Conservation (phyloP, 805 yeast species). For the Wickerhamiella cacticola region DNA sequence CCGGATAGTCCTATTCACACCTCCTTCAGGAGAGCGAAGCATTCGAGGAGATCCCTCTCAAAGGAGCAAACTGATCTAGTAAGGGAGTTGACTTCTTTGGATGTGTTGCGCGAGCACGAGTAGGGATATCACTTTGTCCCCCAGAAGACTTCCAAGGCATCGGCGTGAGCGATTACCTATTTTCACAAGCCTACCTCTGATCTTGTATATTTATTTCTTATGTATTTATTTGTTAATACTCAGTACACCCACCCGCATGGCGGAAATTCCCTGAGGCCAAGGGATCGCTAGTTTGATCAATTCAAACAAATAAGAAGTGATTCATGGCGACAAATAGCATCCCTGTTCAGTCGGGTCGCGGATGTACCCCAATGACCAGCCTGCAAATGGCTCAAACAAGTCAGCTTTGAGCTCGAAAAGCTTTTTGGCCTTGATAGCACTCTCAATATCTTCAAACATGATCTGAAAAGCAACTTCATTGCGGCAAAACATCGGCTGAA, state of each 20-base stretch:
- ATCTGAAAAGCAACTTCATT: slow-evolving; percentile 17
- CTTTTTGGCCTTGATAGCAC: slow-evolving; percentile 18
- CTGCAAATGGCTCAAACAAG: slow-evolving; percentile 12
- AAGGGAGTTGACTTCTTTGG: slow-evolving; percentile 32
- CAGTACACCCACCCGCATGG: too few relatives aligned
- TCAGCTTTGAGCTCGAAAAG: slow-evolving; percentile 14
- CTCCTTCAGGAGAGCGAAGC: slow-evolving; percentile 15
- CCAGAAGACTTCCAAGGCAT: background rate
- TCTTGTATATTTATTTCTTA: background rate
- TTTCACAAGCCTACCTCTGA: background rate
- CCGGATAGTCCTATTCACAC: slow-evolving; percentile 15
- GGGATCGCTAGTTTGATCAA: background rate
- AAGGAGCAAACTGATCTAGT: slow-evolving; percentile 43
- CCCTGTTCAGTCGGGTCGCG: slow-evolving; percentile 16
- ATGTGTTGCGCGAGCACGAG: background rate
- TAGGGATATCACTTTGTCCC: background rate
- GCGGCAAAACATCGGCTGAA: slow-evolving; percentile 21
- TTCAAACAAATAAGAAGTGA: background rate
- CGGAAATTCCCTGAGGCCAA: too few relatives aligned
- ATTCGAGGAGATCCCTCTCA: slow-evolving; percentile 33
- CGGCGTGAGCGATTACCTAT: background rate
- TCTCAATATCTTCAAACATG: slow-evolving; percentile 14
- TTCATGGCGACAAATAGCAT: slow-evolving; percentile 7
- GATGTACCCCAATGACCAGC: slow-evolving; percentile 16
- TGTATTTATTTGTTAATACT: too few relatives aligned